Evolutionary conservation across 208 protist species (phyloP).

Genomic region (Kentomonas sorsogonicus): DNA sequence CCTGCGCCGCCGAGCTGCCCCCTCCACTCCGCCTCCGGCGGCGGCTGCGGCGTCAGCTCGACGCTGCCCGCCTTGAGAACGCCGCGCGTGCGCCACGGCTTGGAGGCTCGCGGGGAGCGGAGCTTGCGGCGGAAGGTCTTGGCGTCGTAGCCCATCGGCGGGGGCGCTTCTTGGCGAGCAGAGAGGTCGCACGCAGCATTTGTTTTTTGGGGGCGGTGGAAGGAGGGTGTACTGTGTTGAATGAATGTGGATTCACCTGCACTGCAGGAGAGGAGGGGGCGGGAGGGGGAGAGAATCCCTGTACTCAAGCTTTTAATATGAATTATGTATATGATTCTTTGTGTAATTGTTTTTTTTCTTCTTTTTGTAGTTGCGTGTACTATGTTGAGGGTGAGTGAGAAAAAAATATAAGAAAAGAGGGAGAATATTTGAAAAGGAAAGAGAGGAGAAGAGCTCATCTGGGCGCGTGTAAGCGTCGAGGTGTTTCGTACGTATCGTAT

Average conservation of each 20-base stretch:
- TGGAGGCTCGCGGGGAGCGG: slow-evolving; percentile 62
- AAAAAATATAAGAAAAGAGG: slow-evolving; percentile 1
- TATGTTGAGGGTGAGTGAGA: background rate
- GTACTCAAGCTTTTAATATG: no score
- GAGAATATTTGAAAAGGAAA: background rate
- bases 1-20: background rate
- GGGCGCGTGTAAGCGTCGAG: background rate
- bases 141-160: slow-evolving; percentile 60
- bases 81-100: slow-evolving; percentile 60
- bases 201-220: no score
- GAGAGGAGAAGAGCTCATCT: no score
- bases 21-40: background rate
- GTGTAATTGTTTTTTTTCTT: background rate
- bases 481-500: no score
- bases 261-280: no score
- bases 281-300: no score
- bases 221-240: no score
- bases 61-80: background rate
- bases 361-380: background rate
- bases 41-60: background rate
- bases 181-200: slow-evolving; percentile 23
- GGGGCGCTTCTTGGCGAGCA: slow-evolving; percentile 31
- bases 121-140: slow-evolving; percentile 72
- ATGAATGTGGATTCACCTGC: no score
- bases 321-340: background rate